Evolutionary conservation across 1,284 basidiomycete species (phyloP).

Genomic region (Singerocomus inundabilis): DNA sequence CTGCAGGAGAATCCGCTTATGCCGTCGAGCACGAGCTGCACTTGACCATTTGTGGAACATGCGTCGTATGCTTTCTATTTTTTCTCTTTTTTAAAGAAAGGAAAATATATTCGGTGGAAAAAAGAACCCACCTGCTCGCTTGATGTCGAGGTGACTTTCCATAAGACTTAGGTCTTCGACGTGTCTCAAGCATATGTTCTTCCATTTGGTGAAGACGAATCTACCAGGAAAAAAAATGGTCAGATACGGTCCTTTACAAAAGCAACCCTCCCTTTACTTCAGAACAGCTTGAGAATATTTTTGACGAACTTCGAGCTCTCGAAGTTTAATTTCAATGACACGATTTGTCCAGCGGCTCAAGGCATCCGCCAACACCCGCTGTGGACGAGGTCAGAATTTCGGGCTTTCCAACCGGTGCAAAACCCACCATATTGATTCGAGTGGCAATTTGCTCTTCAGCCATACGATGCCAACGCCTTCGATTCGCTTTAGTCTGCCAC

Average conservation of each 20-base stretch:
- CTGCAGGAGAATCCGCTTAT: constrained; percentile 55
- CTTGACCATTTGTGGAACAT: constrained; percentile 71
- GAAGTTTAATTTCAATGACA: constrained; percentile 68
- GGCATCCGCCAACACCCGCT: constrained; percentile 53
- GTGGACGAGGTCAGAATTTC: constrained; percentile 9
- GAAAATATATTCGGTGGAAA: background rate
- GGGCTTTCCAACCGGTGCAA: background rate
- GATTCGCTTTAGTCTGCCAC: constrained; percentile 43
- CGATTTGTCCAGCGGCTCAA: constrained; percentile 66
- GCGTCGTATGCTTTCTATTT: constrained; percentile 60
- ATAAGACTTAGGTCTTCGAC: constrained; percentile 71
- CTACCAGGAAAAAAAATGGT: constrained; percentile 35
- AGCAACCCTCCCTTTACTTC: constrained; percentile 39
- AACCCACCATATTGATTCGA: constrained; percentile 20
- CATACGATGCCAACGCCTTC: constrained; percentile 23
- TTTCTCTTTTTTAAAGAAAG: no score
- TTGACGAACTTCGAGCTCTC: constrained; percentile 62
- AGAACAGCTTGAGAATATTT: constrained; percentile 45
- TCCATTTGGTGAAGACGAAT: constrained; percentile 66
- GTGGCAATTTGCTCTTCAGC: constrained; percentile 30
- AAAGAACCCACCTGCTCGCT: constrained; percentile 58
- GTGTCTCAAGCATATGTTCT: constrained; percentile 54
- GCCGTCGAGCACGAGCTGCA: constrained; percentile 53
- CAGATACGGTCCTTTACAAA: background rate
- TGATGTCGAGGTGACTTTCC: constrained; percentile 76